Conservation (phyloP, 2,329 filamentous ascomycete genomes). For the Cryphonectria naterciae region DNA sequence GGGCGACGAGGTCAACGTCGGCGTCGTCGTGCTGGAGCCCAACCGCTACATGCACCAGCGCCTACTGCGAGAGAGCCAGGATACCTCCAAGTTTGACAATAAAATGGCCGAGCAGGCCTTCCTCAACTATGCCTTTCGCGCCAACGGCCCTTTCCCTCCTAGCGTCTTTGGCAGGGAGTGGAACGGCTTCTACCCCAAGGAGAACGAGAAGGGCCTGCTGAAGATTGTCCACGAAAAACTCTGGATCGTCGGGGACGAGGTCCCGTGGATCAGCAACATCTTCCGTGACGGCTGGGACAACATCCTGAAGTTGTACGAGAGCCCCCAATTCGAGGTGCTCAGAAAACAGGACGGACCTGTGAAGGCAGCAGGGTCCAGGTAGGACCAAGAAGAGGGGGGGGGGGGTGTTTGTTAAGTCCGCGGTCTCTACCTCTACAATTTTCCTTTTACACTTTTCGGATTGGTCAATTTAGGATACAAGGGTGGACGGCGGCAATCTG, state of each 20-base stretch:
- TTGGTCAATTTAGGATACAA: neutral
- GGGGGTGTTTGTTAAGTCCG: neutral
- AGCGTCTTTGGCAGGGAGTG: constrained; percentile 21
- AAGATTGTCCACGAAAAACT: constrained; percentile 28
- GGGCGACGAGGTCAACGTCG: constrained; percentile 22
- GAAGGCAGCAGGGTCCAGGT: neutral
- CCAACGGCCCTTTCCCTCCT: constrained; percentile 16
- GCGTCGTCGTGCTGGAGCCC: constrained; percentile 26
- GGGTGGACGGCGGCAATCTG: neutral
- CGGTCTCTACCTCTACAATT: neutral
- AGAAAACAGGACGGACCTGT: constrained; percentile 20
- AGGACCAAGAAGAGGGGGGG: no score
- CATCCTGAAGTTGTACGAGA: constrained; percentile 24
- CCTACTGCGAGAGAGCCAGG: constrained; percentile 24
- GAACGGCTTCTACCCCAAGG: constrained; percentile 25
- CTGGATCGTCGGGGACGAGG: constrained; percentile 18
- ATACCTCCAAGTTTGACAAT: constrained; percentile 28
- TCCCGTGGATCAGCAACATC: constrained; percentile 23
- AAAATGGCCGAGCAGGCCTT: constrained; percentile 29
- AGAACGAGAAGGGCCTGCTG: constrained; percentile 16
- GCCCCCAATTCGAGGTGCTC: constrained; percentile 19
- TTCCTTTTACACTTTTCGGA: neutral
- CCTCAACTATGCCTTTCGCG: constrained; percentile 22
- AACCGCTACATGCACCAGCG: constrained; percentile 26
- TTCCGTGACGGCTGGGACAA: constrained; percentile 24